phyloP scores from a whole-genome alignment of 148 eudicot species.

The Talinum fruticosum region DNA sequence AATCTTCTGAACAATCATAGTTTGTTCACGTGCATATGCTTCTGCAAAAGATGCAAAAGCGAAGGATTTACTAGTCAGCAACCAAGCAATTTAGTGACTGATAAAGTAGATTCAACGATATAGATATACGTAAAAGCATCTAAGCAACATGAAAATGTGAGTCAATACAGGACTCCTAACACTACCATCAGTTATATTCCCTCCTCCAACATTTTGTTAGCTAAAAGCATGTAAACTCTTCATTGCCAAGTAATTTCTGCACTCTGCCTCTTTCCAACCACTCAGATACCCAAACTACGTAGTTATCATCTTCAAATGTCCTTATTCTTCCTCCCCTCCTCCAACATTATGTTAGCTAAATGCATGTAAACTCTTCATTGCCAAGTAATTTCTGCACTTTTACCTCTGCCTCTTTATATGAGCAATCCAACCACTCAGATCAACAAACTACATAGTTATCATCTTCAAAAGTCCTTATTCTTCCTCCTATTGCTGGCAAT shows the following conservation, averaged over 20 bases:
- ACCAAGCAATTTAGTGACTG: not conserved
- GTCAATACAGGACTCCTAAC: not conserved
- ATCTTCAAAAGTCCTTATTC: not conserved
- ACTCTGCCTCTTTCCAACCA: no score
- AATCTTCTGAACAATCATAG: constrained; percentile 75
- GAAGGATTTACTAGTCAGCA: not conserved
- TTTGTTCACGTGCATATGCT: constrained; percentile 90
- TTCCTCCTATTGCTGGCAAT: no score
- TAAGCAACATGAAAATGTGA: not conserved
- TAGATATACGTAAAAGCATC: not conserved
- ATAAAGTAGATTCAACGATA: not conserved
- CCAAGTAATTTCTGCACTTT: not conserved
- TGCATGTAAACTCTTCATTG: not conserved
- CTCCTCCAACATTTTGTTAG: not conserved
- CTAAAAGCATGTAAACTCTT: not conserved
- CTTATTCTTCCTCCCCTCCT: no score
- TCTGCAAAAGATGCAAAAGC: constrained; percentile 40
- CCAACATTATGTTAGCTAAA: not conserved
- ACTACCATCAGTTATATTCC: not conserved
- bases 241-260: not conserved
- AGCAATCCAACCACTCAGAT: not conserved
- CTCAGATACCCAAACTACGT: no score
- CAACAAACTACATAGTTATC: not conserved
- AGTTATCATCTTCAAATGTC: no score
- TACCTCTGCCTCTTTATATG: not conserved